Base-by-base conservation (phyloP, 306 rosid species). In the Morella rubra region DNA sequence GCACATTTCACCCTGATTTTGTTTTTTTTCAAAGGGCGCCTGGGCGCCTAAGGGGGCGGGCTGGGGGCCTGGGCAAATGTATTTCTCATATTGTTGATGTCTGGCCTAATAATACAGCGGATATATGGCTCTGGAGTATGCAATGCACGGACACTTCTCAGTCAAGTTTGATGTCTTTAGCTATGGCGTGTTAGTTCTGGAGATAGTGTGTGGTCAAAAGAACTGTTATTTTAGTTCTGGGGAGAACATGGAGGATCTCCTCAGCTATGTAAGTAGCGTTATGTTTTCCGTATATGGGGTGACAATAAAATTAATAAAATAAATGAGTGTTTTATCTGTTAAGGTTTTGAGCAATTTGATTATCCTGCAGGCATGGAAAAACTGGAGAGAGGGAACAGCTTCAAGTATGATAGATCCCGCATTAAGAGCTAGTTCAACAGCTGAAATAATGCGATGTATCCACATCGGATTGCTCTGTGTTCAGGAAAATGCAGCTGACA, bases 401-500 rank as follows among this genome's bases (percentile, higher is more conserved):
- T 32, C 37, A 32, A 32, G 37, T 32, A 32, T 32, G 37, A 32
- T 19, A 19, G 37, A 56, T 56, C 62, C 37, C 32, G 20, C 62
- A 56, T 19, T 56, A 15, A n/a, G 67, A 40, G 44, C 1, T n/a
- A 14, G 22, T 18, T 27, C 66, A 7, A n/a, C 41, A 14, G 11
- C 24, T 45, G 56, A 69, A 22, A 51, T 51, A 4, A 0, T 79
- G 42, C 81, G 79, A 78, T 85, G 79, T 41, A 51, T 81, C n/a
- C 79, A 75, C 37, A 76, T 84, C 20, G 83, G 76, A 3, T 18
- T 79, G 60, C 19, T 72, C 6, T 76, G 81, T 9, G 73, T 76
- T 22, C 81, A 83, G 37, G 37, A 32, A 32, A 32, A 32, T 32
- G 37, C 2, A 32, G 37, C 37, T 32, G 37, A 32, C 37, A 32